Evolutionary conservation across 148 eudicot species (phyloP).

Genomic region (Silene conica): DNA sequence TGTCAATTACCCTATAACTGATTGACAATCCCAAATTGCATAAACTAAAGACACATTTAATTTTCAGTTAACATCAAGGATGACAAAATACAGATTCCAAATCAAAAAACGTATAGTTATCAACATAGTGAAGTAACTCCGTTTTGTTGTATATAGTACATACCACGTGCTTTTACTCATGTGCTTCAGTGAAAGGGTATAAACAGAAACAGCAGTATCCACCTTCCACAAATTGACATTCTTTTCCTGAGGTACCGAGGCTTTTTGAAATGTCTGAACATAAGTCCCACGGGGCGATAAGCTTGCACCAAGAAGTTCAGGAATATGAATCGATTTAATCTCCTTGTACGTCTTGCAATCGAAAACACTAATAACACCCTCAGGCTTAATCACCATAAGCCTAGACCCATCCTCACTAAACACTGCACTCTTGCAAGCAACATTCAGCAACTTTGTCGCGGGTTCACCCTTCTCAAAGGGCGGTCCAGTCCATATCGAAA

Average conservation of each 20-base stretch:
- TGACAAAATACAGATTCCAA: neutral
- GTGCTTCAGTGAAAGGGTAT: slow-evolving; percentile 61
- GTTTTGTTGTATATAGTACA: slow-evolving; percentile 24
- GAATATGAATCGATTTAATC: slow-evolving; percentile 54
- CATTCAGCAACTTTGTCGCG: slow-evolving; percentile 47
- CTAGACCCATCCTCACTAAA: slow-evolving; percentile 84
- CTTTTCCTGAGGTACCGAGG: slow-evolving; percentile 64
- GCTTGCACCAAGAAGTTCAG: slow-evolving; percentile 51
- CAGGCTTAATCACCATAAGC: slow-evolving; percentile 64
- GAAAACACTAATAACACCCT: slow-evolving; percentile 48
- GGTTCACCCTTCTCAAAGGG: slow-evolving; percentile 75
- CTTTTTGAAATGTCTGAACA: slow-evolving; percentile 85
- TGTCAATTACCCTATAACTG: no score
- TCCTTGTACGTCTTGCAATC: slow-evolving; percentile 60
- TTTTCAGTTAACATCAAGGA: neutral
- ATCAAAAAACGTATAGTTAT: neutral
- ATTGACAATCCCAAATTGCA: neutral
- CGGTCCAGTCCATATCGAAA: slow-evolving; percentile 70
- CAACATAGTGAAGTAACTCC: slow-evolving; percentile 10
- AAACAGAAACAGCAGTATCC: slow-evolving; percentile 61
- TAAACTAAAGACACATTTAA: neutral
- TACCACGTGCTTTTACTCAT: slow-evolving; percentile 86
- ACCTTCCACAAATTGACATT: slow-evolving; percentile 71
- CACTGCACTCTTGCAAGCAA: slow-evolving; percentile 54
- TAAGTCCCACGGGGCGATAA: slow-evolving; percentile 82